These are phyloP conservation scores for Chaetomiaceae sp. DNA, from an alignment of 2,329 filamentous ascomycete species.

Conservation along the genomic window DNA sequence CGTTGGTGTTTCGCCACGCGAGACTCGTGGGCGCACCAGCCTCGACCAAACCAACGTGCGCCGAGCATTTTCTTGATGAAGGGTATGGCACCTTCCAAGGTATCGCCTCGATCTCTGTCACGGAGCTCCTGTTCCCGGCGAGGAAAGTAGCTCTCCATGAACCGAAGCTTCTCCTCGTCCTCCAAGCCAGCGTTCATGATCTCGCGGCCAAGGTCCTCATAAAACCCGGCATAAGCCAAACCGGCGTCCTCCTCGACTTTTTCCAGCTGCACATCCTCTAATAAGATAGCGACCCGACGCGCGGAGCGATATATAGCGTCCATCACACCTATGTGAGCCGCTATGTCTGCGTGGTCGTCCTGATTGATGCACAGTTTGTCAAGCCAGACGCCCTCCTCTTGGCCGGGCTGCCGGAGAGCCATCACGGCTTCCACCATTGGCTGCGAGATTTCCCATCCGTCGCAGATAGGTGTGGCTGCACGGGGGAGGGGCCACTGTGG, in stretches of 20 bases:
- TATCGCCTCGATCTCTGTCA: background rate
- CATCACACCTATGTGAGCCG: constrained; percentile 21
- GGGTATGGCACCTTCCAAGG: background rate
- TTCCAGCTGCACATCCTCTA: constrained; percentile 27
- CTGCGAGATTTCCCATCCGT: constrained; percentile 24
- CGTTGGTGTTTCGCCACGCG: constrained; percentile 20
- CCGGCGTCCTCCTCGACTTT: constrained; percentile 18
- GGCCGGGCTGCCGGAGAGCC: constrained; percentile 7
- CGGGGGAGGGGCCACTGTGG: constrained; percentile 18
- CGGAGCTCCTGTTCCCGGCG: background rate
- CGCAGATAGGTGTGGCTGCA: constrained; percentile 11
- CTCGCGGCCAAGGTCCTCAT: constrained; percentile 16
- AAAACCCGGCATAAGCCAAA: constrained; percentile 19
- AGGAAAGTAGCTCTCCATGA: constrained; percentile 20
- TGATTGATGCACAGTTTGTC: constrained; percentile 27
- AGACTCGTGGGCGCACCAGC: constrained; percentile 29
- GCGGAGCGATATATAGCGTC: constrained; percentile 25
- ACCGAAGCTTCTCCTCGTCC: constrained; percentile 13
- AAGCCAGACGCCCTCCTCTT: constrained; percentile 22
- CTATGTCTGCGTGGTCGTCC: constrained; percentile 14
- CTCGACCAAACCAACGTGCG: constrained; percentile 25
- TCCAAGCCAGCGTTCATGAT: constrained; percentile 11
- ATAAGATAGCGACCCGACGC: constrained; percentile 20
- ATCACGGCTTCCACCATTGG: constrained; percentile 27
- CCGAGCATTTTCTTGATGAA: constrained; percentile 21